Conservation (phyloP, 805 yeast species). For the Candida boleticola region DNA sequence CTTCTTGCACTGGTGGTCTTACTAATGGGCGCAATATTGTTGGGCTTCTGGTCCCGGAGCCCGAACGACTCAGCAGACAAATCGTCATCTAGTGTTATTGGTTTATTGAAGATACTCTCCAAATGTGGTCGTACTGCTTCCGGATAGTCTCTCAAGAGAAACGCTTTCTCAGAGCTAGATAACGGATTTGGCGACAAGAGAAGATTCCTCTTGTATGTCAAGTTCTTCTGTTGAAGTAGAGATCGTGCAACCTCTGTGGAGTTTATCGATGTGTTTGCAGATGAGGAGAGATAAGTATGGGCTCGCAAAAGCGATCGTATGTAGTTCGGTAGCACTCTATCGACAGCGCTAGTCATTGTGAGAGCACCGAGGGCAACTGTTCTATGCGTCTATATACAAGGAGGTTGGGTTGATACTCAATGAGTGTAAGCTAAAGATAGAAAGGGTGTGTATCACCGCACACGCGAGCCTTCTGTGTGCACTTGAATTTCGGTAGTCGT, state of each 20-base stretch:
- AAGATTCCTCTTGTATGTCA: neutral
- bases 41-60: too few relatives aligned
- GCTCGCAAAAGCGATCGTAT: slow-evolving; percentile 1
- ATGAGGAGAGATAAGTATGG: neutral
- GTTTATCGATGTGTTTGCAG: neutral
- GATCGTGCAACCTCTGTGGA: neutral
- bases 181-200: neutral
- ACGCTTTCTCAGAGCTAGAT: neutral
- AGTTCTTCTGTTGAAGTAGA: neutral
- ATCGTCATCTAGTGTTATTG: neutral
- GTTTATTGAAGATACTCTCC: neutral
- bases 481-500: too few relatives aligned
- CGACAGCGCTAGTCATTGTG: too few relatives aligned
- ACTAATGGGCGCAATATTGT: neutral
- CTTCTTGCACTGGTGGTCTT: neutral
- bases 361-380: too few relatives aligned
- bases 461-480: too few relatives aligned
- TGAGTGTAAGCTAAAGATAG: too few relatives aligned
- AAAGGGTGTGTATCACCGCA: too few relatives aligned
- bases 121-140: neutral
- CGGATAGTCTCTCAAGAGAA: neutral
- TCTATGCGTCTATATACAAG: too few relatives aligned
- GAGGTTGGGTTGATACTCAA: too few relatives aligned
- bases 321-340: neutral
- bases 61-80: too few relatives aligned